A percentile compares a stretch with the other conserved stretches of the same genome.
phyloP scores from a whole-genome alignment of 176 grass and related monocot species.

The Eragrostis nindensis region DNA sequence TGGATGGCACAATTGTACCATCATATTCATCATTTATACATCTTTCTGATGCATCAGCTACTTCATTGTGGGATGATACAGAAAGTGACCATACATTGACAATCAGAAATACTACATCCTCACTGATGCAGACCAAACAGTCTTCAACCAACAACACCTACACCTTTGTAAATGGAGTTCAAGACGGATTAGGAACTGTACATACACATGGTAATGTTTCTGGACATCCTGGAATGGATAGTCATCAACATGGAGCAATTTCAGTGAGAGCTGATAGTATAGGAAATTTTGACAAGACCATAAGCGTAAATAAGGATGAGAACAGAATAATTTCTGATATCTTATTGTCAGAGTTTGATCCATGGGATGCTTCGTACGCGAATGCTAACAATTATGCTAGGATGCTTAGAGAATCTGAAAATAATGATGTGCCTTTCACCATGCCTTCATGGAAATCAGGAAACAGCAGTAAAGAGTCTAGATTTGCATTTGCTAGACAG shows the following conservation, averaged over 20 bases:
- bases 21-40: constrained; percentile 35
- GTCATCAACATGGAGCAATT: constrained; percentile 39
- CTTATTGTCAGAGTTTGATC: constrained; percentile 84
- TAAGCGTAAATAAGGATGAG: constrained; percentile 80
- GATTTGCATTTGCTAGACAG: constrained; percentile 97
- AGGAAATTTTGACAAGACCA: constrained; percentile 58
- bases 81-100: constrained; percentile 29
- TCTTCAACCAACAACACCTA: constrained; percentile 38
- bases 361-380: constrained; percentile 79
- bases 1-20: constrained; percentile 35
- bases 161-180: constrained; percentile 44
- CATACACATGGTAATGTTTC: constrained; percentile 43
- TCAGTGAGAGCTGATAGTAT: constrained; percentile 42
- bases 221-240: constrained; percentile 44
- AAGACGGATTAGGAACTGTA: constrained; percentile 43
- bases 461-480: constrained; percentile 65
- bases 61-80: constrained; percentile 38
- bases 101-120: constrained; percentile 34
- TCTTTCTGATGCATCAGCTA: constrained; percentile 32
- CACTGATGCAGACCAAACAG: constrained; percentile 29
- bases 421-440: constrained; percentile 39
- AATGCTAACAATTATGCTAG: constrained; percentile 66
- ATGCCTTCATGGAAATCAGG: constrained; percentile 60
- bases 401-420: constrained; percentile 67
- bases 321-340: constrained; percentile 88